A percentile compares a stretch with the other conserved stretches of the same genome.
These are phyloP conservation scores for Coffea canephora DNA, from an alignment of 257 asterid genomes.

Conservation along the genomic window DNA sequence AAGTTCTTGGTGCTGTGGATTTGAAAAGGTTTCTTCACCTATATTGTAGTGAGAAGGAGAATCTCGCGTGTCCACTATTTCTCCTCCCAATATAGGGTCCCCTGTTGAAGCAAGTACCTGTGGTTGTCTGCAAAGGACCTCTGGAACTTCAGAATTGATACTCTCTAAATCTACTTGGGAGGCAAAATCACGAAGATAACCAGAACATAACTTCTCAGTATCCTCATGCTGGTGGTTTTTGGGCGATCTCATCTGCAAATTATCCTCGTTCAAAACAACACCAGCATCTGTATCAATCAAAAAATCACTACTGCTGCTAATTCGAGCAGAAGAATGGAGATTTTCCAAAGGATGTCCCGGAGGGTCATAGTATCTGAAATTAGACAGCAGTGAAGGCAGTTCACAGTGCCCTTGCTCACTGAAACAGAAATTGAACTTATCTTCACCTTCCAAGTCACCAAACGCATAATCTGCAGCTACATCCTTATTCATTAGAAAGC, in stretches of 20 bases:
- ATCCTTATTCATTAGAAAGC: constrained; percentile 20
- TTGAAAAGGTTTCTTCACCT: constrained; percentile 7
- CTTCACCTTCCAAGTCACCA: constrained; percentile 14
- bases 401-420: constrained; percentile 18
- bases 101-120: neutral
- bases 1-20: constrained; percentile 7
- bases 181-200: constrained; percentile 18
- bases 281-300: constrained; percentile 12
- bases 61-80: neutral
- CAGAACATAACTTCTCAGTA: constrained; percentile 4
- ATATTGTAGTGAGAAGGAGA: neutral
- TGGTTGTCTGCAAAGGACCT: neutral
- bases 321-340: constrained; percentile 10
- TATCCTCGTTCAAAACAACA: constrained; percentile 1
- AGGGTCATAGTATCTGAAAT: constrained; percentile 10
- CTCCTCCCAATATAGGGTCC: constrained; percentile 4
- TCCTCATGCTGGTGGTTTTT: constrained; percentile 17
- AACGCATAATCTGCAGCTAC: constrained; percentile 14
- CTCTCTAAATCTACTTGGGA: constrained; percentile 8
- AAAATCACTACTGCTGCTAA: constrained; percentile 4
- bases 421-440: constrained; percentile 9
- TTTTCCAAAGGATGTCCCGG: constrained; percentile 11
- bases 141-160: neutral
- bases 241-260: constrained; percentile 1
- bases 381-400: constrained; percentile 10